Evolutionary conservation across 75 land plant species (phyloP), one percentile per base, ranked within the genome.

Genomic region (Sequoia sempervirens): DNA sequence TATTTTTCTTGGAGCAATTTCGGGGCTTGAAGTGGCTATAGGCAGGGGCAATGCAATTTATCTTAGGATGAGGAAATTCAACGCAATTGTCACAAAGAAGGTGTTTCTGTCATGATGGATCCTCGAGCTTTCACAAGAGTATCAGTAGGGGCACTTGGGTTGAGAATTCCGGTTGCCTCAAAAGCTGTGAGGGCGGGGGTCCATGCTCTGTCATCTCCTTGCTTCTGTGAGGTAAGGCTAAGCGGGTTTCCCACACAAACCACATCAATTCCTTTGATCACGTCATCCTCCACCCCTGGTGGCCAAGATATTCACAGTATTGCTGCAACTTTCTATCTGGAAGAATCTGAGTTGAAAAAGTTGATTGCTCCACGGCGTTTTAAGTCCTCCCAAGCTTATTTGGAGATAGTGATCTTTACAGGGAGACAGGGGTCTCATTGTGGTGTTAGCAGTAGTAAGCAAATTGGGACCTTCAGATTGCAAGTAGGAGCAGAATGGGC

Each of bases 301-400:
- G 84, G 76, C 32, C 94, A 90, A 7, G 93, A 95, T 82, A 72
- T 86, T 53, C 87, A 87, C 61, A 85, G 80, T 80, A 87, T 87
- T 82, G 91, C 90, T 2, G 90, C 91, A 2, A 89, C 88, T 79
- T 96, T 96, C 84, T 96, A 96, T 85, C 89, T 96, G 9, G 96
- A 96, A 83, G 90, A 96, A 80, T 86, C 93, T 69, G 89, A 91
- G 54, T 13, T 96, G 56, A 88, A 87, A 79, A 87, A 90, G 80
- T 80, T 93, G 72, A 72, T 91, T 74, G 40, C 86, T 45, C 85
- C 91, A 2, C 83, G 88, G 18, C 91, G 93, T 47, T 91, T 91
- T 78, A 80, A 86, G 32, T 41, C 80, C n/a, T 30, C 89, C 56
- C 84, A 79, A 53, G 87, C 93, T 2, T 89, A 83, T 83, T 85